Evolutionary conservation across 805 yeast species (phyloP), one percentile per base, ranked within the genome.

Genomic region (Saccharomycopsis babjevae): DNA sequence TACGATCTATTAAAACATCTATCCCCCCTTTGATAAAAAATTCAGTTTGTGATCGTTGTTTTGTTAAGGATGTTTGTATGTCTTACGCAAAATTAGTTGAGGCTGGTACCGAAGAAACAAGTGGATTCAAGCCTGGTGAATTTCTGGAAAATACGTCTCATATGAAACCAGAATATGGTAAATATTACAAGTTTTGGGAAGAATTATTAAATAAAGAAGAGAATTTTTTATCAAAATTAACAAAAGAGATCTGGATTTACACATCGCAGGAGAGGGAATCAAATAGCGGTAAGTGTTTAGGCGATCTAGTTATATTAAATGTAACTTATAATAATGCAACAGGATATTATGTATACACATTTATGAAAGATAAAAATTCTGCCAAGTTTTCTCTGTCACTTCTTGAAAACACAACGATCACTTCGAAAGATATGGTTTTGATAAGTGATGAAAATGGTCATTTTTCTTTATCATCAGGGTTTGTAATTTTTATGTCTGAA

Each of bases 361-460:
- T 86, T 67, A 72, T 71, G 57, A 75, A 85, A 67, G 69, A 67
- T 25, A 28, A 40, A 4, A 38, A 66, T 16, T 57, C 61, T 1
- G 63, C 69, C 39, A 59, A 71, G 68, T 59, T 64, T 67, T 70
- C 68, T 1, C 73, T 85, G 0, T 89, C 86, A 61, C 67, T 90
- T 1, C 52, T 46, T 46, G 25, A 6, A 46, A 46, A 22, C 18
- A 20, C 52, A 22, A 25, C 52, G 1, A 46, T 46, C 8, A 58
- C 74, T 0, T 74, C 77, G 43, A 77, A 80, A 64, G 97, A 92
- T 68, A 75, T 83, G 46, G 79, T 92, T 0, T 76, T 87, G 16
- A 74, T 91, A 0, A 90, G 97, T 68, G 96, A 88, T 70, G 96
- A 89, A 66, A 63, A 70, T 0, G 96, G 96, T 0, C 89, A 87